Conservation (phyloP, 1,284 basidiomycete species). For the Ustilago tritici region DNA sequence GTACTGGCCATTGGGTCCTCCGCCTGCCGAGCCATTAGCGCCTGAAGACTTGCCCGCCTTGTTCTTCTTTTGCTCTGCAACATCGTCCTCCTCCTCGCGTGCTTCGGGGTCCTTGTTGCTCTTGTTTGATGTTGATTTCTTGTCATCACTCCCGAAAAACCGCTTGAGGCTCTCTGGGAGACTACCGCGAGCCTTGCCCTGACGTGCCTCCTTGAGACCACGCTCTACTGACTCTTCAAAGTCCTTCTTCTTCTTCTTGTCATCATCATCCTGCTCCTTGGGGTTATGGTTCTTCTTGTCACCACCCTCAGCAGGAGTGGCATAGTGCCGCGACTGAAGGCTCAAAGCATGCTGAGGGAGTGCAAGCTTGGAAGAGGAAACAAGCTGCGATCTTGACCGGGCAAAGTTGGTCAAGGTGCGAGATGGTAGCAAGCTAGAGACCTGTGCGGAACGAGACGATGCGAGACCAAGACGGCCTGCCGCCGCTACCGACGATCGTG, state of each 20-base stretch:
- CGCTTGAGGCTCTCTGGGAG: slow-evolving; percentile 60
- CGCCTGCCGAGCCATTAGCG: slow-evolving; percentile 33
- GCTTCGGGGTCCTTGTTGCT: slow-evolving; percentile 36
- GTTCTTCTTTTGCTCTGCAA: slow-evolving; percentile 39
- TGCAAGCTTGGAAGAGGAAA: slow-evolving; percentile 14
- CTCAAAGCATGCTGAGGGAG: slow-evolving; percentile 9
- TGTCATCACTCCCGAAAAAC: slow-evolving; percentile 55
- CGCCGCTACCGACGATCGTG: slow-evolving; percentile 23
- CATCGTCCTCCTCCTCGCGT: slow-evolving; percentile 39
- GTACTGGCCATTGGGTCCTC: slow-evolving; percentile 43
- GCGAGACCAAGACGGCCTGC: slow-evolving; percentile 23
- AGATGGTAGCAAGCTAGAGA: slow-evolving; percentile 11
- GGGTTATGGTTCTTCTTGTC: slow-evolving; percentile 30
- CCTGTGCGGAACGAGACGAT: slow-evolving; percentile 21
- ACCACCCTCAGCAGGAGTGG: slow-evolving; percentile 48
- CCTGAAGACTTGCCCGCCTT: slow-evolving; percentile 36
- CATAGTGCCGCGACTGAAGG: slow-evolving; percentile 34
- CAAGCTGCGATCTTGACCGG: slow-evolving; percentile 22
- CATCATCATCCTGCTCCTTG: slow-evolving; percentile 36
- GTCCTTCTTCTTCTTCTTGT: slow-evolving; percentile 50
- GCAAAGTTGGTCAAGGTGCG: slow-evolving; percentile 37
- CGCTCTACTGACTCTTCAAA: slow-evolving; percentile 59
- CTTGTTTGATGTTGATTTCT: slow-evolving; percentile 35
- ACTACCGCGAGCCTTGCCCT: slow-evolving; percentile 45
- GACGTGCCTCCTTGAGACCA: slow-evolving; percentile 59